Percentiles rank a stretch among this genome's conserved stretches.
These are phyloP conservation scores for Saccharum hybrid DNA, from an alignment of 202 grass and related monocot genomes.

Conservation along the genomic window DNA sequence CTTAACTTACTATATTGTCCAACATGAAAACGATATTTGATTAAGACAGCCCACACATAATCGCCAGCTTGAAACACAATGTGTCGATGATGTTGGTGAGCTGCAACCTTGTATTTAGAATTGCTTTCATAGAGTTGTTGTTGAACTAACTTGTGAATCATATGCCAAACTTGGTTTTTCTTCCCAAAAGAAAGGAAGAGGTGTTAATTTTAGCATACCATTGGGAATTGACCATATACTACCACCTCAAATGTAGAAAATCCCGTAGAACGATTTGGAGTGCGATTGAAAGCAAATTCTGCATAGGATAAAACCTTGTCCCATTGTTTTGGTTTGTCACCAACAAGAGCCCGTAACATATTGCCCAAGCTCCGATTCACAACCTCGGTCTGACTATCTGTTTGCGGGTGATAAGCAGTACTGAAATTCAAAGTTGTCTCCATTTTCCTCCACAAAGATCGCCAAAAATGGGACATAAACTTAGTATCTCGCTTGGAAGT, in stretches of 20 bases:
- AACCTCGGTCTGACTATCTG: background rate
- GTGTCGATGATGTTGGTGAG: background rate
- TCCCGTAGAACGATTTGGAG: background rate
- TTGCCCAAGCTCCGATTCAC: background rate
- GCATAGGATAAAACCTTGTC: background rate
- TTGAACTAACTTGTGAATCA: background rate
- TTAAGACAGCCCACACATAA: background rate
- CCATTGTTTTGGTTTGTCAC: constrained; percentile 1
- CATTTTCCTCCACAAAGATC: background rate
- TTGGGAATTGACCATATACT: background rate
- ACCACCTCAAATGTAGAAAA: background rate
- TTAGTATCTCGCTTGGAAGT: constrained; percentile 3
- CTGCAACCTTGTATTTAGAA: background rate
- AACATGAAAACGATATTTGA: background rate
- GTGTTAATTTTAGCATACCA: background rate
- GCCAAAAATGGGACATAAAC: background rate
- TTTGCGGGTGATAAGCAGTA: background rate
- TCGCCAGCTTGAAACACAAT: background rate
- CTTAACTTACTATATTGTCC: background rate
- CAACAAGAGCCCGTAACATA: constrained; percentile 11
- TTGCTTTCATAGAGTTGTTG: background rate
- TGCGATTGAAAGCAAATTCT: constrained; percentile 1
- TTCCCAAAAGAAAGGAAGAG: background rate
- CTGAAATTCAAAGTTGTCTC: background rate
- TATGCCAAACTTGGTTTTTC: background rate